Base-by-base conservation (phyloP, 176 grass and related monocot species). In the Avena sativa region DNA sequence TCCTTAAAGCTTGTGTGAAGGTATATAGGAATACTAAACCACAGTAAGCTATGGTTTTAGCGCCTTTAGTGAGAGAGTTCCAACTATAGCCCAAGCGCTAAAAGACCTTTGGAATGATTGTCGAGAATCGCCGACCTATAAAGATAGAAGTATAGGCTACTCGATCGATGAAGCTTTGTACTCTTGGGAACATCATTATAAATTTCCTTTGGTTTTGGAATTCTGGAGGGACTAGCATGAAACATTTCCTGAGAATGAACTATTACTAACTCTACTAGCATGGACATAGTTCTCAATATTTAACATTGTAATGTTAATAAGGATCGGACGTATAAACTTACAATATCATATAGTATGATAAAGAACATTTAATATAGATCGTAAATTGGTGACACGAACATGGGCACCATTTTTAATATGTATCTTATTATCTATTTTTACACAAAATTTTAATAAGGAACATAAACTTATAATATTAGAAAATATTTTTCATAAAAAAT, bases 51-150 rank as follows among this genome's bases (percentile, higher is more conserved):
- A 88, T 52, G 81, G 85, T 76, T 88, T 46, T 81, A 88, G 81
- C 59, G 38, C 76, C 36, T 40, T 76, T 84, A 50, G 12, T 47
- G 40, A 7, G 20, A 85, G 51, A 44, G 43, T 71, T 58, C 71
- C 61, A 77, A 86, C 76, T 63, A 79, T 58, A 40, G 19, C n/a
- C 70, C 81, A 88, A 43, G 61, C 82, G 28, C 52, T 53, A 81
- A 85, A 85, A 80, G 79, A 44, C 60, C 64, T 8, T 25, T 81
- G 60, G 89, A 60, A 91, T 85, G 86, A 81, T 88, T 88, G 89
- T 88, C 77, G 50, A 91, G 76, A 81, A 81, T 81, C 77, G 77
- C 86, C 76, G 77, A 88, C 89, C 86, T 85, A 88, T 81, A 85
- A 28, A 3, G 81, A 84, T 84, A 58, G 4, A 79, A 87, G 70